Conservation (phyloP, 2,329 filamentous ascomycete species). For the Aplosporella prunicola region DNA sequence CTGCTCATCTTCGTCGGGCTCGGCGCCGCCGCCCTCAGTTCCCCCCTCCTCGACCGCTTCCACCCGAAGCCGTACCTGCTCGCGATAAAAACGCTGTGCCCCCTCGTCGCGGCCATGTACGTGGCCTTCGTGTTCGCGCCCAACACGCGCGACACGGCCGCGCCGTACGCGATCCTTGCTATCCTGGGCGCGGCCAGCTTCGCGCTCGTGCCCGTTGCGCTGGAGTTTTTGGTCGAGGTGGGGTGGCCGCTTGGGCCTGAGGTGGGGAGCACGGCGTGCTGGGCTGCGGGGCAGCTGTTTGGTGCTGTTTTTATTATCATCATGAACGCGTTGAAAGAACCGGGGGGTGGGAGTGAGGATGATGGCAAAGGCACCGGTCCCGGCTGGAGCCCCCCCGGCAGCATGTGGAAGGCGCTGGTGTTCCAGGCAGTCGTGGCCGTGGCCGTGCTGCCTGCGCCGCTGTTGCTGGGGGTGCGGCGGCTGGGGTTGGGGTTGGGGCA, state of each 20-base stretch:
- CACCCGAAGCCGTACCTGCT: constrained; percentile 58
- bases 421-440: constrained; percentile 68
- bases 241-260: constrained; percentile 82
- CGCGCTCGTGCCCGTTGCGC: constrained; percentile 67
- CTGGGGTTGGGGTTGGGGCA: constrained; percentile 47
- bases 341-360: constrained; percentile 17
- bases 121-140: constrained; percentile 77
- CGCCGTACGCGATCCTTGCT: constrained; percentile 66
- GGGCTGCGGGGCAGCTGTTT: constrained; percentile 76
- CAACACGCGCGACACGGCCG: constrained; percentile 48
- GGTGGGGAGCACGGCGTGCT: constrained; percentile 72
- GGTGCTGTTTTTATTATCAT: constrained; percentile 79
- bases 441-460: constrained; percentile 54
- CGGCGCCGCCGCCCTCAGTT: constrained; percentile 62
- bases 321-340: constrained; percentile 61
- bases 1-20: constrained; percentile 85
- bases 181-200: constrained; percentile 74
- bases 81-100: constrained; percentile 64
- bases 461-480: constrained; percentile 52
- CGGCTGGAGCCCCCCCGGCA: constrained; percentile 45
- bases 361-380: constrained; percentile 14
- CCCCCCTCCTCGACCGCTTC: constrained; percentile 74
- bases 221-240: constrained; percentile 82
- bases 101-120: constrained; percentile 63
- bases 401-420: constrained; percentile 67